A percentile compares a stretch with the other conserved stretches of the same genome.
Evolutionary conservation across 352 stramenopile genomes (phyloP).

Genomic region (Halophytophthora batemanensis): DNA sequence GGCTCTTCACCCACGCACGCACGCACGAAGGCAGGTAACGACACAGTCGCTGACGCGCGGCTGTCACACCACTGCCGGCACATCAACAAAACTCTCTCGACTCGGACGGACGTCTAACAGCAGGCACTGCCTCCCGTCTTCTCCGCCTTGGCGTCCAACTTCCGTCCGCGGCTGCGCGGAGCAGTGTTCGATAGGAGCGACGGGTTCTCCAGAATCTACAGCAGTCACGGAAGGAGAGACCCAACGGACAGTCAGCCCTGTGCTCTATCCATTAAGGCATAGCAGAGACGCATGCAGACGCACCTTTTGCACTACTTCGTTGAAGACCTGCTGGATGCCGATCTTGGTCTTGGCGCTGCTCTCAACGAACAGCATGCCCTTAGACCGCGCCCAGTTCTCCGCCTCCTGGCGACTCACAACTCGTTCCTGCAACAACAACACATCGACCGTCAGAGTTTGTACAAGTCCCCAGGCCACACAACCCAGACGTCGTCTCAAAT

Average conservation of each 20-base stretch:
- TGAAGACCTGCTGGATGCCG: constrained; percentile 95
- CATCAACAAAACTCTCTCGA: constrained; percentile 26
- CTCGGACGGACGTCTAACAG: constrained; percentile 56
- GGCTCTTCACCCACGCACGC: constrained; percentile 2
- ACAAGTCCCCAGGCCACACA: too few relatives aligned
- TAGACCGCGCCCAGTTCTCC: constrained; percentile 94
- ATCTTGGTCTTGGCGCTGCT: constrained; percentile 96
- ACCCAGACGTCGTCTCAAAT: too few relatives aligned
- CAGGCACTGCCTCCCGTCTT: constrained; percentile 53
- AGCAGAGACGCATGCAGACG: background rate
- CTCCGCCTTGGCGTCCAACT: constrained; percentile 57
- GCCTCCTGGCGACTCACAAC: constrained; percentile 92
- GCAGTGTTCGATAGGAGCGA: constrained; percentile 86
- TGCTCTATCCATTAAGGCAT: background rate
- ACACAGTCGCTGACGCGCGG: constrained; percentile 2
- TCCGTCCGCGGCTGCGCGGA: constrained; percentile 57
- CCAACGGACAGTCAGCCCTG: constrained; percentile 1
- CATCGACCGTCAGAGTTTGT: too few relatives aligned
- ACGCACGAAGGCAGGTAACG: constrained; percentile 12
- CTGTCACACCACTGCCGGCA: constrained; percentile 1
- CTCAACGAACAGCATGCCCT: constrained; percentile 98
- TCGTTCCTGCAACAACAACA: constrained; percentile 76
- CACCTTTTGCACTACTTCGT: constrained; percentile 98
- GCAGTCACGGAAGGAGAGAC: background rate
- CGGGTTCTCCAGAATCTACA: constrained; percentile 89